phyloP scores from a whole-genome alignment of 257 asterid species.

The Eucommia ulmoides region DNA sequence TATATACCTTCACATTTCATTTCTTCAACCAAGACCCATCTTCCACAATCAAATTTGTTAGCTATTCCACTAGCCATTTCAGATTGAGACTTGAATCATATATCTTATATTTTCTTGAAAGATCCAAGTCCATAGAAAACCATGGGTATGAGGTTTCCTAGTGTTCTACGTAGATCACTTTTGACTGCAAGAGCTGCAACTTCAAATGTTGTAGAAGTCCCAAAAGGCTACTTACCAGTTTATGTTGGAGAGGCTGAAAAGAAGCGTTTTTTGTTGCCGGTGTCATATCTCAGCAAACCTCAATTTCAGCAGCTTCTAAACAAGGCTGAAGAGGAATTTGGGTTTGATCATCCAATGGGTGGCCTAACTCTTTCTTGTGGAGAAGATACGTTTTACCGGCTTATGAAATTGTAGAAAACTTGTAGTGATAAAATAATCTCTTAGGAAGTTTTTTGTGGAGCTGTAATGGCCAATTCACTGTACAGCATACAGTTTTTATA shows the following conservation, averaged over 20 bases:
- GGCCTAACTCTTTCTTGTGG: not conserved
- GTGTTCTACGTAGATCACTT: not conserved
- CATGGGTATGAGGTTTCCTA: not conserved
- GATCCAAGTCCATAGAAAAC: too few relatives aligned
- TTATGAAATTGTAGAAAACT: too few relatives aligned
- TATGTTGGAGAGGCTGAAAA: not conserved
- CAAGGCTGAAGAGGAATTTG: not conserved
- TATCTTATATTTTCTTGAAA: too few relatives aligned
- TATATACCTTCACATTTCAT: too few relatives aligned
- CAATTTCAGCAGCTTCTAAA: not conserved
- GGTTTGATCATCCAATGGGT: not conserved
- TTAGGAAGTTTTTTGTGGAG: not conserved
- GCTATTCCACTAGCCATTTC: too few relatives aligned
- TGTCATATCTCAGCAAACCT: not conserved
- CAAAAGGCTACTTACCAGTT: not conserved
- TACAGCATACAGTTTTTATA: not conserved
- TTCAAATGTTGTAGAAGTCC: not conserved
- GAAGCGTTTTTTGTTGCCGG: not conserved
- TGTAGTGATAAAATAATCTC: not conserved
- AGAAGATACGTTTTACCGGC: not conserved
- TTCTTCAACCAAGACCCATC: too few relatives aligned
- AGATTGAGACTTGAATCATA: too few relatives aligned
- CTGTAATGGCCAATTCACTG: not conserved
- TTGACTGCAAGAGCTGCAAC: not conserved
- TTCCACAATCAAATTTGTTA: too few relatives aligned